A percentile compares a stretch with the other conserved stretches of the same genome.
Evolutionary conservation across 352 stramenopile species (phyloP).

Genomic region (Phytophthora pseudosyringae): DNA sequence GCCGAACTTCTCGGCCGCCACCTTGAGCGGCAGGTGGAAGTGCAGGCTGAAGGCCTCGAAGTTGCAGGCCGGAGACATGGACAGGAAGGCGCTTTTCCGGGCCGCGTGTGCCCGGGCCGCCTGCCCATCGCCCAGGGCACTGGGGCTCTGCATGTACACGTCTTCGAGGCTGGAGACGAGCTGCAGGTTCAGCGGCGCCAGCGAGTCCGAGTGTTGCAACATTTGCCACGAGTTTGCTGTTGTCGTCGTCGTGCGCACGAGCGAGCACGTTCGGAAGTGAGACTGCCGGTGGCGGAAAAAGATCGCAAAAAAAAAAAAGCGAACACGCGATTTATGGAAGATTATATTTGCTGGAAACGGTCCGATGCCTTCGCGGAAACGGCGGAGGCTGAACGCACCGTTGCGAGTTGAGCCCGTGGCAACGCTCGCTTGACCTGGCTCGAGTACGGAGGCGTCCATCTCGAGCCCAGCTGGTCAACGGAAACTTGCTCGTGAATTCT

Average conservation of each 20-base stretch:
- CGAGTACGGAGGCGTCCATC: slow-evolving; percentile 3
- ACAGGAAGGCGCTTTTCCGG: slow-evolving; percentile 56
- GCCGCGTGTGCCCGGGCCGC: slow-evolving; percentile 40
- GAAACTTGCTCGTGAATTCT: neutral
- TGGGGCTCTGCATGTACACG: slow-evolving; percentile 46
- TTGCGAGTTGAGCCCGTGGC: slow-evolving; percentile 8
- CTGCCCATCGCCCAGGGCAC: slow-evolving; percentile 15
- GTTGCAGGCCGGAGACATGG: slow-evolving; percentile 65
- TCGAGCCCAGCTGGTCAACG: slow-evolving; percentile 9
- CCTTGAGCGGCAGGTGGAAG: slow-evolving; percentile 75
- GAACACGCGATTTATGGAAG: slow-evolving; percentile 20
- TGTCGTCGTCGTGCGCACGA: slow-evolving; percentile 20
- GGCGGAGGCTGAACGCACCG: slow-evolving; percentile 18
- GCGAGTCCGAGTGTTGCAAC: slow-evolving; percentile 28
- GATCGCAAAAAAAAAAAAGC: slow-evolving; percentile 35
- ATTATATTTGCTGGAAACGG: slow-evolving; percentile 22
- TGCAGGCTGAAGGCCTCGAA: slow-evolving; percentile 75
- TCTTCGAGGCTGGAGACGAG: slow-evolving; percentile 39
- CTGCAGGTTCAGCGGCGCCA: slow-evolving; percentile 41
- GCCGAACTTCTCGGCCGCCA: slow-evolving; percentile 75
- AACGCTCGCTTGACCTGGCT: slow-evolving; percentile 3
- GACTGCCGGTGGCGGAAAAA: slow-evolving; percentile 19
- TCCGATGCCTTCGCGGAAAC: slow-evolving; percentile 14
- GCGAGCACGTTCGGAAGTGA: slow-evolving; percentile 32
- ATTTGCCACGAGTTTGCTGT: slow-evolving; percentile 6